Conservation (phyloP, 2,329 filamentous ascomycete genomes). For the Amphichorda felina region DNA sequence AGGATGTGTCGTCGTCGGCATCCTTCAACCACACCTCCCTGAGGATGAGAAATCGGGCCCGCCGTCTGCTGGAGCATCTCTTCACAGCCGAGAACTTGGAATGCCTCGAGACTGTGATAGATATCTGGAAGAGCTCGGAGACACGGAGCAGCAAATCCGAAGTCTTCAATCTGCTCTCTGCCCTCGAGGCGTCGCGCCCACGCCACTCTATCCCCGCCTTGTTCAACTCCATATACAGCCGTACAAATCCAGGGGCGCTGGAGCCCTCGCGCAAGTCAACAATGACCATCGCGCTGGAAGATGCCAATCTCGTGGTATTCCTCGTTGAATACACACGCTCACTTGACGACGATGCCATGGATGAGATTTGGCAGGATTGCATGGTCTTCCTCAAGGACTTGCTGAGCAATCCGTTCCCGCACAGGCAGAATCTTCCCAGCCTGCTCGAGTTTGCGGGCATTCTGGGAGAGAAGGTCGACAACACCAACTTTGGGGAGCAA, state of each 20-base stretch:
- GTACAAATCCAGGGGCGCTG: conserved; percentile 73
- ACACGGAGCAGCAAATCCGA: conserved; percentile 40
- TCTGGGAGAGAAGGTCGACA: conserved; percentile 89
- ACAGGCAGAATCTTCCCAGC: conserved; percentile 78
- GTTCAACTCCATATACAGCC: conserved; percentile 92
- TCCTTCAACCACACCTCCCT: conserved; percentile 87
- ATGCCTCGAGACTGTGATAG: conserved; percentile 82
- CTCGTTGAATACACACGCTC: conserved; percentile 82
- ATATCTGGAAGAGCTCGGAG: conserved; percentile 58
- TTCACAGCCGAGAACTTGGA: conserved; percentile 88
- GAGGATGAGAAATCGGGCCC: conserved; percentile 79
- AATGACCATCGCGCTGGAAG: conserved; percentile 71
- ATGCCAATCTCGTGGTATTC: conserved; percentile 78
- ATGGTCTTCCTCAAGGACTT: conserved; percentile 84
- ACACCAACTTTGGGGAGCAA: conserved; percentile 95
- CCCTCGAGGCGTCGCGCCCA: conserved; percentile 80
- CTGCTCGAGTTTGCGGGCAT: conserved; percentile 83
- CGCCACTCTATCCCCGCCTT: conserved; percentile 87
- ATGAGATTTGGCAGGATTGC: conserved; percentile 96
- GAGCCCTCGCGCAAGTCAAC: conserved; percentile 76
- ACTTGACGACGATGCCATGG: conserved; percentile 91
- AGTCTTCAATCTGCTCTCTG: conserved; percentile 78
- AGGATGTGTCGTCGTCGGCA: conserved; percentile 58
- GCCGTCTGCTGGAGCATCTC: conserved; percentile 81
- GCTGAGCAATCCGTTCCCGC: conserved; percentile 85